Evolutionary conservation across 2,329 filamentous ascomycete genomes (phyloP).

Genomic region (Eutypella sp.): DNA sequence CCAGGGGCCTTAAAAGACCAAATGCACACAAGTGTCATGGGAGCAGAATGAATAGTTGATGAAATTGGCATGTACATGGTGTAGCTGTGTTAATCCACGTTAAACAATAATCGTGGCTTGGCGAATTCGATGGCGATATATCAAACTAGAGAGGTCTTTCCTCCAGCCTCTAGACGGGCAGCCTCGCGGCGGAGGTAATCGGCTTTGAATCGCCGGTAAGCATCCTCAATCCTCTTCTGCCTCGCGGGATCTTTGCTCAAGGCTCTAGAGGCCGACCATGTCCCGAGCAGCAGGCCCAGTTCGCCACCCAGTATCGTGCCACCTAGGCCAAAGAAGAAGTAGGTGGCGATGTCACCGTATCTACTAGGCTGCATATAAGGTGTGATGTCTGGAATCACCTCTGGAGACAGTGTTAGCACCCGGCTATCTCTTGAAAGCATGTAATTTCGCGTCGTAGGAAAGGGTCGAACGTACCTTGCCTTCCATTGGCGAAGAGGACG

Average conservation of each 20-base stretch:
- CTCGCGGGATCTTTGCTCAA: constrained; percentile 51
- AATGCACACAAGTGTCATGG: no score
- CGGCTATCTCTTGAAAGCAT: background rate
- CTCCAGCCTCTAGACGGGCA: constrained; percentile 43
- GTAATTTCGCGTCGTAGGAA: background rate
- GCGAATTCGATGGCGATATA: background rate
- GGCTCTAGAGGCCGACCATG: constrained; percentile 45
- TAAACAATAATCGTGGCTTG: background rate
- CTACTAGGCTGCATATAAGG: constrained; percentile 51
- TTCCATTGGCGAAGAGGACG: constrained; percentile 57
- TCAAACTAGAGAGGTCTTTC: background rate
- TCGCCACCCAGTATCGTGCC: constrained; percentile 63
- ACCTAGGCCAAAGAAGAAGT: constrained; percentile 56
- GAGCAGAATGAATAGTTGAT: no score
- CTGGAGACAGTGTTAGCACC: constrained; percentile 27
- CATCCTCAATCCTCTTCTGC: constrained; percentile 53
- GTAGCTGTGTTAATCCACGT: background rate
- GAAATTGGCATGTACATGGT: background rate
- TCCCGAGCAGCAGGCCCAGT: constrained; percentile 54
- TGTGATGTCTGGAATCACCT: constrained; percentile 57
- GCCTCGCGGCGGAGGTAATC: constrained; percentile 60
- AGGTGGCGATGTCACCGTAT: constrained; percentile 57
- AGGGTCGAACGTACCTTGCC: constrained; percentile 44
- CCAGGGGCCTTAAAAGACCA: no score
- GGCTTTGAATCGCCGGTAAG: constrained; percentile 57